Percentiles rank a stretch among this genome's conserved stretches.
phyloP scores from a whole-genome alignment of 1,284 basidiomycete species.

The Entoloma clypeatum region DNA sequence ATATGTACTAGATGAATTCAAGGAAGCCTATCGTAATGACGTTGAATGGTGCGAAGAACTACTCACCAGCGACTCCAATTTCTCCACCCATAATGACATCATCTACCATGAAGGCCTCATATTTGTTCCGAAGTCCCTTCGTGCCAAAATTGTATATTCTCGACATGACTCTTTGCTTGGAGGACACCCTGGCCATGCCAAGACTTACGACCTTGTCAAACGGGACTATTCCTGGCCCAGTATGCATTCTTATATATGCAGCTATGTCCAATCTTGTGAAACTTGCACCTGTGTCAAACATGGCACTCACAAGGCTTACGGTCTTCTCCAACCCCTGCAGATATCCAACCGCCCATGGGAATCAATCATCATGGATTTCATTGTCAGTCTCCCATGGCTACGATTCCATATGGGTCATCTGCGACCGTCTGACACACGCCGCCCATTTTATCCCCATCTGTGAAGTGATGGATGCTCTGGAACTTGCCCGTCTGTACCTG shows the following conservation, averaged over 20 bases:
- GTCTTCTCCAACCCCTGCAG: slow-evolving; percentile 32
- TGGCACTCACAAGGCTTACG: slow-evolving; percentile 29
- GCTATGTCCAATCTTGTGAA: slow-evolving; percentile 32
- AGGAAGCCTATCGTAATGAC: slow-evolving; percentile 23
- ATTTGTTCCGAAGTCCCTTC: slow-evolving; percentile 33
- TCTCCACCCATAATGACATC: slow-evolving; percentile 26
- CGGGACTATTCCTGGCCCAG: slow-evolving; percentile 32
- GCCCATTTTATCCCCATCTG: slow-evolving; percentile 33
- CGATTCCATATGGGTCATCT: slow-evolving; percentile 37
- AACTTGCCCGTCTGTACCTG: slow-evolving; percentile 28
- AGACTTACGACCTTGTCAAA: slow-evolving; percentile 21
- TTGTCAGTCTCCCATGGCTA: slow-evolving; percentile 32
- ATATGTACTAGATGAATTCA: slow-evolving; percentile 29
- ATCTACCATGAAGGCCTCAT: slow-evolving; percentile 32
- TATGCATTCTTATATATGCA: slow-evolving; percentile 22
- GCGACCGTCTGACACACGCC: slow-evolving; percentile 35
- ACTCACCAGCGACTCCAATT: slow-evolving; percentile 23
- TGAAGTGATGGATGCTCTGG: slow-evolving; percentile 27
- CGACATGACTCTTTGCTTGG: slow-evolving; percentile 26
- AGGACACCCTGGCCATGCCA: slow-evolving; percentile 28
- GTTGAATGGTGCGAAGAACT: slow-evolving; percentile 30
- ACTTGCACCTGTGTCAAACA: slow-evolving; percentile 31
- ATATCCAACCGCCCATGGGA: slow-evolving; percentile 35
- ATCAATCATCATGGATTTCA: slow-evolving; percentile 41
- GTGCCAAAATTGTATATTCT: slow-evolving; percentile 24